Conservation (phyloP, 2,329 filamentous ascomycete species). For the Trichoderma atrobrunneum region DNA sequence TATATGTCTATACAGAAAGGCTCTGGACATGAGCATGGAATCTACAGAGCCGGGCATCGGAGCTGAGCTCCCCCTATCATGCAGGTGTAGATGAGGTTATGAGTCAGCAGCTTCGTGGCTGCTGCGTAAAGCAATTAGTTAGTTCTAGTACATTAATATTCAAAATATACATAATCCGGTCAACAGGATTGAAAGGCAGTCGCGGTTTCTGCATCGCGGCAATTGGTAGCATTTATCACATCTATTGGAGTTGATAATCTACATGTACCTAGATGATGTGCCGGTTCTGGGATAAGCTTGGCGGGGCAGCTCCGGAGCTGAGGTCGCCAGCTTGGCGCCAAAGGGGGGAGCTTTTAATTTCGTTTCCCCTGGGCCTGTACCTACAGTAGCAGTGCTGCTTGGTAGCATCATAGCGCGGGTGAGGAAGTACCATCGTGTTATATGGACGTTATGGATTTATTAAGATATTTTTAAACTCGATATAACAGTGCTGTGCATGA, state of each 20-base stretch:
- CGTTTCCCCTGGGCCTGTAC: background rate
- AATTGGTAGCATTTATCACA: background rate
- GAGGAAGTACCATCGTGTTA: background rate
- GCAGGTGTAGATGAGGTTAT: background rate
- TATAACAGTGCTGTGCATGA: background rate
- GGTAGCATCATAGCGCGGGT: background rate
- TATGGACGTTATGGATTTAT: background rate
- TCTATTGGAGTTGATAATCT: background rate
- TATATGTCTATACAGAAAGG: background rate
- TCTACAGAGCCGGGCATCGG: background rate
- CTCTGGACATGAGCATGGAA: background rate
- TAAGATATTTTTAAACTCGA: background rate
- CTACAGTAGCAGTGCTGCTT: background rate
- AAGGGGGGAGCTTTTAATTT: slow-evolving; percentile 5
- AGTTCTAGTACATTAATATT: background rate
- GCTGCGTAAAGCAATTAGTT: background rate
- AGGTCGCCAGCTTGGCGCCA: background rate
- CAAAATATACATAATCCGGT: background rate
- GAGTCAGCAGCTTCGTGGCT: background rate
- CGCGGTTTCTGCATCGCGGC: background rate
- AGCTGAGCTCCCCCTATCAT: background rate
- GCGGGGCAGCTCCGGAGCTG: slow-evolving; percentile 12
- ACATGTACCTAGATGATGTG: background rate
- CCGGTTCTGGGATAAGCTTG: background rate
- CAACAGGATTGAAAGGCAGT: background rate